Evolutionary conservation across 106 monocot species (phyloP).

Genomic region (Acorus gramineus): DNA sequence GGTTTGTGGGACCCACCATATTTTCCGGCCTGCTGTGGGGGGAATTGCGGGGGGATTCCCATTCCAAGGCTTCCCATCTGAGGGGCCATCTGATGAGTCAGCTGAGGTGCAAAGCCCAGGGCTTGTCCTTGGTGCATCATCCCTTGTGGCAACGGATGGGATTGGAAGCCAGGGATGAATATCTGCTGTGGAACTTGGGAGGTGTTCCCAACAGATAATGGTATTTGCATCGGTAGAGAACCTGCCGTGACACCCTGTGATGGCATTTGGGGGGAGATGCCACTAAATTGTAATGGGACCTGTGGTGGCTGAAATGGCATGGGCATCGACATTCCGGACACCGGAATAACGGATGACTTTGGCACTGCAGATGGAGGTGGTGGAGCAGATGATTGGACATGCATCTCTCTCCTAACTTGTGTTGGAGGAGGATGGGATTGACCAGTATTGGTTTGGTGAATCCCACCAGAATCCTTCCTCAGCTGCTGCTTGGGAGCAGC

Average conservation of each 20-base stretch:
- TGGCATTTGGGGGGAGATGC: slow-evolving; percentile 7
- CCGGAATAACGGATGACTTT: slow-evolving; percentile 27
- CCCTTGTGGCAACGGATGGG: slow-evolving; percentile 45
- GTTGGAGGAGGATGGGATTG: slow-evolving; percentile 16
- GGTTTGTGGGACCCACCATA: slow-evolving; percentile 28
- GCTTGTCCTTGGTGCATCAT: slow-evolving; percentile 66
- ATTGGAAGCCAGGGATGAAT: slow-evolving; percentile 42
- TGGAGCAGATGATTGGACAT: slow-evolving; percentile 12
- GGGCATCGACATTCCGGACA: slow-evolving; percentile 32
- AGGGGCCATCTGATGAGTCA: slow-evolving; percentile 45
- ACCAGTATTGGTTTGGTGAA: slow-evolving; percentile 17
- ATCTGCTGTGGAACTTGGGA: slow-evolving; percentile 52
- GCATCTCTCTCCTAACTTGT: slow-evolving; percentile 37
- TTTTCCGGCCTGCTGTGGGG: slow-evolving; percentile 45
- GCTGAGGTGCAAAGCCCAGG: slow-evolving; percentile 45
- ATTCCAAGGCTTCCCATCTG: slow-evolving; percentile 44
- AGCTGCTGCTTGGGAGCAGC: slow-evolving; percentile 18
- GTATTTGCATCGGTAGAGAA: slow-evolving; percentile 51
- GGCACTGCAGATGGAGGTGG: slow-evolving; percentile 5
- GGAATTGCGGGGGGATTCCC: slow-evolving; percentile 37
- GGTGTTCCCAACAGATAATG: slow-evolving; percentile 33
- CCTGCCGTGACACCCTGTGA: slow-evolving; percentile 9
- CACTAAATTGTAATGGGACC: slow-evolving; percentile 54
- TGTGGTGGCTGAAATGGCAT: slow-evolving; percentile 57
- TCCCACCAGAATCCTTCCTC: slow-evolving; percentile 17